A percentile compares a stretch with the other conserved stretches of the same genome.
phyloP scores from a whole-genome alignment of 2,329 filamentous ascomycete genomes.

The Neopestalotiopsis sp. region DNA sequence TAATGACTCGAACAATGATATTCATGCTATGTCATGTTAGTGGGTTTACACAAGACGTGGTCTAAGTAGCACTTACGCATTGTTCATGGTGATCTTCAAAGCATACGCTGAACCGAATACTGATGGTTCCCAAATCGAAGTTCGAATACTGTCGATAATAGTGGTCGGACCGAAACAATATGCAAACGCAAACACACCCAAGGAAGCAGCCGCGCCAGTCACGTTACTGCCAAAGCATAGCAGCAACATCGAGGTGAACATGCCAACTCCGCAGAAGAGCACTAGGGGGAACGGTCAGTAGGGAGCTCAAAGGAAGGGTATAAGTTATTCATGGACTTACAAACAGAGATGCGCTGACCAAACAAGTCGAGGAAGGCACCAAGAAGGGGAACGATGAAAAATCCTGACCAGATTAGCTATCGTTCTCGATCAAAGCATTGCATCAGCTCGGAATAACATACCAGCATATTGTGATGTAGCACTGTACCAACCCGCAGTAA shows the following conservation, averaged over 20 bases:
- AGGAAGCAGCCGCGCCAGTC: conserved; percentile 61
- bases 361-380: conserved; percentile 62
- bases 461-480: conserved; percentile 59
- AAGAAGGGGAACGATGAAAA: conserved; percentile 62
- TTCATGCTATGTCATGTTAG: conserved; percentile 51
- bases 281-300: conserved; percentile 28
- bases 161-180: conserved; percentile 60
- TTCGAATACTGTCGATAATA: conserved; percentile 67
- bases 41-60: neutral
- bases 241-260: conserved; percentile 59
- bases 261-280: conserved; percentile 52
- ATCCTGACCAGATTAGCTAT: conserved; percentile 30
- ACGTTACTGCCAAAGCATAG: conserved; percentile 56
- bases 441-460: too few relatives aligned
- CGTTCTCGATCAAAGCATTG: too few relatives aligned
- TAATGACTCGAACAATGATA: conserved; percentile 63
- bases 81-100: conserved; percentile 67
- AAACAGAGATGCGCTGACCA: conserved; percentile 55
- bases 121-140: conserved; percentile 63
- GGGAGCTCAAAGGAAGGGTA: too few relatives aligned
- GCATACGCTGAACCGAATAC: conserved; percentile 66
- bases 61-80: conserved; percentile 43
- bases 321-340: conserved; percentile 32
- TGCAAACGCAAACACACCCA: conserved; percentile 65
- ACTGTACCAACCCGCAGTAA: conserved; percentile 67